Conservation (phyloP, 177 flowering plant genomes). For the Vitis hybrid region DNA sequence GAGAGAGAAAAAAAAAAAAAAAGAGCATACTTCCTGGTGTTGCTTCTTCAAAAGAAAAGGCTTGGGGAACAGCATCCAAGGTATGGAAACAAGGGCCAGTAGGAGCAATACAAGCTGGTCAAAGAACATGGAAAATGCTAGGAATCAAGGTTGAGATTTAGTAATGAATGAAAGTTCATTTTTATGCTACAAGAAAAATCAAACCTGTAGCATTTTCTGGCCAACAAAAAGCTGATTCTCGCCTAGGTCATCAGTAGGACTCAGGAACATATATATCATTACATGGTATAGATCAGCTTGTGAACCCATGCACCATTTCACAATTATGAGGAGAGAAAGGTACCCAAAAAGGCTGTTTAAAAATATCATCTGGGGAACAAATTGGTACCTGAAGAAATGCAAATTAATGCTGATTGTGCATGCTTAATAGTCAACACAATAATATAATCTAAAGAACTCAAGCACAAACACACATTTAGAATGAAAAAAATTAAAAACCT, state of each 20-base stretch:
- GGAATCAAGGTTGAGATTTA: background rate
- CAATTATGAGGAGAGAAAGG: constrained; percentile 73
- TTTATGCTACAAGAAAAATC: background rate
- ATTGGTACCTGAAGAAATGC: constrained; percentile 64
- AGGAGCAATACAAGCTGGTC: constrained; percentile 58
- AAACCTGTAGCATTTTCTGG: constrained; percentile 76
- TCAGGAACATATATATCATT: constrained; percentile 90
- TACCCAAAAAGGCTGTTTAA: constrained; percentile 84
- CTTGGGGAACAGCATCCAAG: constrained; percentile 96
- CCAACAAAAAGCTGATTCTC: constrained; percentile 86
- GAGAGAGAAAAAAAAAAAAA: too few relatives aligned
- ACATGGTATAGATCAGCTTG: constrained; percentile 83
- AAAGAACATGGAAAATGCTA: background rate
- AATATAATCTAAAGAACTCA: too few relatives aligned
- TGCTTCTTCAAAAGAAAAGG: constrained; percentile 83
- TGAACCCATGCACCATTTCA: constrained; percentile 89
- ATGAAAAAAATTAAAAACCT: background rate
- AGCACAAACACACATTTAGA: background rate
- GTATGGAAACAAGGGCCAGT: constrained; percentile 70
- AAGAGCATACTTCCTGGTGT: constrained; percentile 52
- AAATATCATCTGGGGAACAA: constrained; percentile 84
- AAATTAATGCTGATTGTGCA: background rate
- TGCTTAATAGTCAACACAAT: background rate
- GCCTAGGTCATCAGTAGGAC: constrained; percentile 83
- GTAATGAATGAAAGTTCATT: background rate